A percentile compares a stretch with the other conserved stretches of the same genome.
Conservation (phyloP, 2,329 filamentous ascomycete genomes). For the Hymenoscyphus occultus region DNA sequence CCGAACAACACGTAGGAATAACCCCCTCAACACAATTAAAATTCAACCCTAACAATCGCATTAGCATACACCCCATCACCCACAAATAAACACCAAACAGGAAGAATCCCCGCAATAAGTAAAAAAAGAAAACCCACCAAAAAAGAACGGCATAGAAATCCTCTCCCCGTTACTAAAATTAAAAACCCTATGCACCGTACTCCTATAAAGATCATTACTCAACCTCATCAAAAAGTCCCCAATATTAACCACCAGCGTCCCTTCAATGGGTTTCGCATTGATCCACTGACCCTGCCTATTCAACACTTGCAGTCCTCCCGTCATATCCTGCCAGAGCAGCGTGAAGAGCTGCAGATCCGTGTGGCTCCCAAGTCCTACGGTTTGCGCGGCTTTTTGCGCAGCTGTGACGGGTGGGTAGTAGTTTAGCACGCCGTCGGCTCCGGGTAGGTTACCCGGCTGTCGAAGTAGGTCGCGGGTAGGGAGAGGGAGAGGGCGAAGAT, state of each 20-base stretch:
- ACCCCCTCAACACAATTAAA: constrained; percentile 50
- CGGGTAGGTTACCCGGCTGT: constrained; percentile 53
- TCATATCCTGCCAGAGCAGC: constrained; percentile 47
- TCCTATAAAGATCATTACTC: constrained; percentile 49
- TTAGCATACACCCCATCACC: constrained; percentile 4
- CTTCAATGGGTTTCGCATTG: constrained; percentile 43
- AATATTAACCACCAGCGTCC: constrained; percentile 51
- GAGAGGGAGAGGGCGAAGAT: constrained; percentile 54
- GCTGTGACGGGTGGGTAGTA: constrained; percentile 44
- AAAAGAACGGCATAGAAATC: constrained; percentile 56
- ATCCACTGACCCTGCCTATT: constrained; percentile 45
- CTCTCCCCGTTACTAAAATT: constrained; percentile 42
- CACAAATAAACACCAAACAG: too few species aligned
- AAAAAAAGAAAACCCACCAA: constrained; percentile 39
- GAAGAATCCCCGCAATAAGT: too few species aligned
- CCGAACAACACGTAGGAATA: constrained; percentile 46
- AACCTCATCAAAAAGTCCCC: constrained; percentile 51
- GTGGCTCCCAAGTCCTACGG: constrained; percentile 46
- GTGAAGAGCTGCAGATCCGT: constrained; percentile 50
- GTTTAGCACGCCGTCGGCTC: constrained; percentile 43
- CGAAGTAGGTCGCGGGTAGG: constrained; percentile 54
- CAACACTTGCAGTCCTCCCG: constrained; percentile 44
- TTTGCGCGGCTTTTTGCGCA: constrained; percentile 31
- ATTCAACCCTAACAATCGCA: constrained; percentile 41
- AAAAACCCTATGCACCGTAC: constrained; percentile 50